These are phyloP conservation scores for Ramichloridium luteum DNA, from an alignment of 2,329 filamentous ascomycete genomes.

Conservation along the genomic window DNA sequence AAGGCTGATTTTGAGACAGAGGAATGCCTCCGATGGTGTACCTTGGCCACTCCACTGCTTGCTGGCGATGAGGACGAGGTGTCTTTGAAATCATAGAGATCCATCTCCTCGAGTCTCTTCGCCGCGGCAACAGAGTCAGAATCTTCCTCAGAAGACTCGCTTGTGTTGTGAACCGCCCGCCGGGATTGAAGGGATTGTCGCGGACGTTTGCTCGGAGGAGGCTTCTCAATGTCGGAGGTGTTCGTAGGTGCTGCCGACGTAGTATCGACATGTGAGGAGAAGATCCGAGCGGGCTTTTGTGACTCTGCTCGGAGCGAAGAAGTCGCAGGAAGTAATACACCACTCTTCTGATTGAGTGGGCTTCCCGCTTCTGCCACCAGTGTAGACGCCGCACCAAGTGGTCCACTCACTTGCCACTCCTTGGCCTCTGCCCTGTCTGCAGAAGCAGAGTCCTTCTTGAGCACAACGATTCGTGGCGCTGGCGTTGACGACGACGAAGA, in stretches of 20 bases:
- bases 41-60: conserved; percentile 1
- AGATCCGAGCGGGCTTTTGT: conserved; percentile 2
- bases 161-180: conserved; percentile 2
- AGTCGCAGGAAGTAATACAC: background rate
- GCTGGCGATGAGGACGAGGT: conserved; percentile 15
- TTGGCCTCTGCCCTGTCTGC: no score
- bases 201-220: background rate
- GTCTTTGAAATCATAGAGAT: conserved; percentile 25
- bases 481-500: background rate
- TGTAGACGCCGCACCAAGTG: no score
- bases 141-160: no score
- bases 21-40: conserved; percentile 16
- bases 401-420: no score
- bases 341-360: conserved; percentile 13
- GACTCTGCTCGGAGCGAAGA: background rate
- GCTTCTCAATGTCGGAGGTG: background rate
- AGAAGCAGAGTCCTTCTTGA: conserved; percentile 24
- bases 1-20: conserved; percentile 14
- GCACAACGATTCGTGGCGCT: conserved; percentile 7
- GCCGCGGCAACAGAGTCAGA: conserved; percentile 14
- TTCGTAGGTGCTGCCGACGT: no score
- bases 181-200: background rate
- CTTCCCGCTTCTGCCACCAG: conserved; percentile 9
- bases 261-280: background rate
- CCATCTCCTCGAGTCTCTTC: conserved; percentile 19